Evolutionary conservation across 2,329 filamentous ascomycete species (phyloP), one percentile per base, ranked within the genome.

Genomic region (Sporothrix inflata): DNA sequence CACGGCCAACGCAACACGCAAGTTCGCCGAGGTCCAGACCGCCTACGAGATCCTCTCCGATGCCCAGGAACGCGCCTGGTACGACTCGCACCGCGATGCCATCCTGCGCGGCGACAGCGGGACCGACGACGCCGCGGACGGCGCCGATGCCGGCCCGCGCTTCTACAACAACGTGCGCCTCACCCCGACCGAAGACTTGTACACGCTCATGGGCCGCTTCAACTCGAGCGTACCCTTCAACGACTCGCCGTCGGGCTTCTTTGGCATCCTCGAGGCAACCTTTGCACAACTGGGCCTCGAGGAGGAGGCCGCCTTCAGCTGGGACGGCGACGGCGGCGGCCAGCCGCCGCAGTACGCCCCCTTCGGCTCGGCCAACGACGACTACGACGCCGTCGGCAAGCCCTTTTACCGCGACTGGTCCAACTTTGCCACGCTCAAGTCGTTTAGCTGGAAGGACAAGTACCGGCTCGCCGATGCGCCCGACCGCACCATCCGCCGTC

Each of bases 1-100:
- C 78, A 90, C 92, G 74, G 94, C 97, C 16, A 75, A 90, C 75
- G 91, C 95, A 2, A 99, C 96, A 1, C 88, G 86, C 76, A 89
- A 91, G 69, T 99, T 99, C 79, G 94, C 96, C 67, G 94, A 98
- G 79, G 87, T 98, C 38, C 95, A 98, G 80, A 88, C 94, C 47
- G 96, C 96, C 63, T 97, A 99, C 80, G 94, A 98, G 80, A 89
- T 99, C n/a, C 88, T 99, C 0, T 97, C 94, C 1, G 96, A 99
- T 80, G 90, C 94, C 12, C 95, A 99, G 80, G 96, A 99, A 81
- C 90, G 96, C 76, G 92, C 94, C 42, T 99, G 96, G 96, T 99
- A 99, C 83, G 95, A 99, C 82, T 94, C 94, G 2, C 96, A 99
- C 79, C 91, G 94, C 74, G 91, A 94, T 76, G 90, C 92, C 68